Evolutionary conservation across 768 basidiomycete genomes (phyloP).

Genomic region (Lactifluus volemus): DNA sequence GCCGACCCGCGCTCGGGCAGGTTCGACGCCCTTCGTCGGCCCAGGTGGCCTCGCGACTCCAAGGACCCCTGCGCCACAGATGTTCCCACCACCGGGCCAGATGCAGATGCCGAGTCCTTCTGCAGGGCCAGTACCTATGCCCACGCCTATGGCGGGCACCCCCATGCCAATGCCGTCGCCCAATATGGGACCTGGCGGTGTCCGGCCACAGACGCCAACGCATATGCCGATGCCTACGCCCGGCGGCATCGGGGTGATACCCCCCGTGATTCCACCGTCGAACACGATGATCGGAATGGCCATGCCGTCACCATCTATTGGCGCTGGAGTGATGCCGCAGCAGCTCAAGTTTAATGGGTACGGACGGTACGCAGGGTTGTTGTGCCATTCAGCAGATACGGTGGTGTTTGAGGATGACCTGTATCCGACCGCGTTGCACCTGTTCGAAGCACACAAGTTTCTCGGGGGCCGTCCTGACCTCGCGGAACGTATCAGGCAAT

Average conservation of each 20-base stretch:
- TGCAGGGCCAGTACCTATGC: not conserved
- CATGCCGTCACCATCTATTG: conserved; percentile 5
- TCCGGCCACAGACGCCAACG: not conserved
- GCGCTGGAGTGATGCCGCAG: conserved; percentile 8
- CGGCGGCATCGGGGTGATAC: conserved; percentile 13
- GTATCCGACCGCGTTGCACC: conserved; percentile 65
- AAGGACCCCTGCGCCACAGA: not conserved
- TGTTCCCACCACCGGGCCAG: not conserved
- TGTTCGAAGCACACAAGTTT: conserved; percentile 73
- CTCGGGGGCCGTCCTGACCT: conserved; percentile 39
- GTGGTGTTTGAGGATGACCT: conserved; percentile 44
- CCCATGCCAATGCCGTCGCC: conserved; percentile 8
- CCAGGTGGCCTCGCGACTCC: not conserved
- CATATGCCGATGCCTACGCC: conserved; percentile 4
- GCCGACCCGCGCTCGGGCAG: conserved; percentile 2
- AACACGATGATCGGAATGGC: not conserved
- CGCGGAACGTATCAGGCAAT: conserved; percentile 47
- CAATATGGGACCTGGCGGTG: not conserved
- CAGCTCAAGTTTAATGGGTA: conserved; percentile 28
- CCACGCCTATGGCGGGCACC: not conserved
- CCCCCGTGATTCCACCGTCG: not conserved
- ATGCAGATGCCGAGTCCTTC: conserved; percentile 1
- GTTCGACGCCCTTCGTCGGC: conserved; percentile 10
- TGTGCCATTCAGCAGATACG: conserved; percentile 58
- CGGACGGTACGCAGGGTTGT: conserved; percentile 37